Percentiles rank a stretch among this genome's conserved stretches.
phyloP scores from a whole-genome alignment of 495 filamentous ascomycete genomes.

The Podospora fimiseda region DNA sequence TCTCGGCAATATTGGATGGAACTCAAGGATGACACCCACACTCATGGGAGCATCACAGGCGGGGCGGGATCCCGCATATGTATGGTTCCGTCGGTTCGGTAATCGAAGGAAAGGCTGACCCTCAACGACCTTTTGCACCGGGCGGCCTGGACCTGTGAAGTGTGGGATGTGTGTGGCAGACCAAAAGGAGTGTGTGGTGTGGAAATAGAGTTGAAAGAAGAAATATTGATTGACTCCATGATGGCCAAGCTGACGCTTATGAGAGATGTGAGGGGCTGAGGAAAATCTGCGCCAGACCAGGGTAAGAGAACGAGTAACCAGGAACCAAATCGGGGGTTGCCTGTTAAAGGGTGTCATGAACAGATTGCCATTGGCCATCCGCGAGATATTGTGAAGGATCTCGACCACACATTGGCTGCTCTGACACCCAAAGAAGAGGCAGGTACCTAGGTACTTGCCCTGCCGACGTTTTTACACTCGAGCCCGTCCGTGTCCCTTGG shows the following conservation, averaged over 20 bases:
- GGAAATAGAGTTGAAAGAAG: constrained; percentile 6
- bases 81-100: neutral
- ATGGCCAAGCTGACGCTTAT: constrained; percentile 3
- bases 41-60: neutral
- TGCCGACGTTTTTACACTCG: neutral
- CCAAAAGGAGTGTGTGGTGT: neutral
- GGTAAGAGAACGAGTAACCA: neutral
- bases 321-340: constrained; percentile 1
- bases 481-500: neutral
- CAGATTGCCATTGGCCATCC: constrained; percentile 4
- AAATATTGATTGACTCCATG: neutral
- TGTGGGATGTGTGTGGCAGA: too few species aligned
- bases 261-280: constrained; percentile 1
- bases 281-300: neutral
- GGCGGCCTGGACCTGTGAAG: neutral
- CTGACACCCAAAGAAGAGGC: neutral
- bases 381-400: neutral
- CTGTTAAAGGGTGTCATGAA: neutral
- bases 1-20: constrained; percentile 2
- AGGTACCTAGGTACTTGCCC: neutral
- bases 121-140: neutral
- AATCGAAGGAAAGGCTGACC: neutral
- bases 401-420: neutral
- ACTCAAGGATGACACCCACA: constrained; percentile 6
- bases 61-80: constrained; percentile 15